Percentiles rank a stretch among this genome's conserved stretches.
Conservation (phyloP, 352 stramenopile genomes). For the Phytophthora boehmeriae region DNA sequence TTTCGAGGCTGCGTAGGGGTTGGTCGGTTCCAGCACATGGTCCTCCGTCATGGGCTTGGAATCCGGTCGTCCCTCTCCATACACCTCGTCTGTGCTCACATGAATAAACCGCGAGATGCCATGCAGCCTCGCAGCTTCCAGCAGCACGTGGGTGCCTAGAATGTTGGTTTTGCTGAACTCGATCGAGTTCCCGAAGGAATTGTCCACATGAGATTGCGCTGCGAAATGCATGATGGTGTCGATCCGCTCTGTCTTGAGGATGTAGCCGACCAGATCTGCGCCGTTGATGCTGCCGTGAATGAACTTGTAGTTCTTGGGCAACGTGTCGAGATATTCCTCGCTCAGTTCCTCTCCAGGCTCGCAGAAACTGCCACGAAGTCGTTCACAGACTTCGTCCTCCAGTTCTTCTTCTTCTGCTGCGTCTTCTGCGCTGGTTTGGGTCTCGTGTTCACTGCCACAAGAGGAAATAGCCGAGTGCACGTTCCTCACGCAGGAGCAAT, state of each 20-base stretch:
- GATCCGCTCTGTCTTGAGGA: constrained; percentile 95
- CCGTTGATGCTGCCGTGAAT: constrained; percentile 97
- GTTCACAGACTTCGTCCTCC: constrained; percentile 38
- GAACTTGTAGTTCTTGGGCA: constrained; percentile 93
- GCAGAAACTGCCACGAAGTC: constrained; percentile 64
- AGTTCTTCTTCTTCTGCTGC: constrained; percentile 12
- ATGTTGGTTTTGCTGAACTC: constrained; percentile 99
- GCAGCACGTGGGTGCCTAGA: constrained; percentile 96
- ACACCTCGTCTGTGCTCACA: constrained; percentile 98
- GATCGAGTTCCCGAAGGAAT: constrained; percentile 99
- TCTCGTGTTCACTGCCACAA: constrained; percentile 1
- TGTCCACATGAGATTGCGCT: constrained; percentile 97
- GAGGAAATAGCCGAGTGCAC: constrained; percentile 64
- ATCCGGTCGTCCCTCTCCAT: constrained; percentile 94
- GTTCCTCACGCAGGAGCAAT: constrained; percentile 74
- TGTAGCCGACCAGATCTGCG: constrained; percentile 94
- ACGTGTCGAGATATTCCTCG: constrained; percentile 24
- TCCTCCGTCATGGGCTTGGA: constrained; percentile 95
- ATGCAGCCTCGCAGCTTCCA: constrained; percentile 94
- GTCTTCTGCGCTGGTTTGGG: neutral
- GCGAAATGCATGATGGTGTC: constrained; percentile 99
- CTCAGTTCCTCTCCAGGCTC: constrained; percentile 46
- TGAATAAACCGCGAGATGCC: constrained; percentile 96
- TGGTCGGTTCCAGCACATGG: constrained; percentile 95
- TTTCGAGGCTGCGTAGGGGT: constrained; percentile 98